Percentiles rank a stretch among this genome's conserved stretches.
Conservation (phyloP, 1,284 basidiomycete species). For the Wolfiporia cocos region DNA sequence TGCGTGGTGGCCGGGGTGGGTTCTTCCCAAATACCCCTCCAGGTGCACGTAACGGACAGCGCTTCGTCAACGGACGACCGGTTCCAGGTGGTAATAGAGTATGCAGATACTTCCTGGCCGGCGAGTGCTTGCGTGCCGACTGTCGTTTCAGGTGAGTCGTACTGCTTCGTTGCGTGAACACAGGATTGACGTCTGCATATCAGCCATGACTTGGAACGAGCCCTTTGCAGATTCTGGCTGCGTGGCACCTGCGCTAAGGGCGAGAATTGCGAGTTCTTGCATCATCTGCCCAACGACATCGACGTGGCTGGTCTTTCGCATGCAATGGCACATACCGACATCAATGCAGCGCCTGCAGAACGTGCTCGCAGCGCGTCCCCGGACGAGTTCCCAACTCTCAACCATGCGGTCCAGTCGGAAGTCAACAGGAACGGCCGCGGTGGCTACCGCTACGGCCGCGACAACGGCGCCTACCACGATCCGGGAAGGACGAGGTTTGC, state of each 20-base stretch:
- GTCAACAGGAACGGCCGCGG: slow-evolving; percentile 34
- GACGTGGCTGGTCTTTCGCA: slow-evolving; percentile 61
- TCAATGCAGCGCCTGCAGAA: slow-evolving; percentile 41
- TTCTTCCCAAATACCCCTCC: slow-evolving; percentile 25
- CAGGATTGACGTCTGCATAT: slow-evolving; percentile 1
- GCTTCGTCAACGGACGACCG: slow-evolving; percentile 54
- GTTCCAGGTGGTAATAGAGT: slow-evolving; percentile 66
- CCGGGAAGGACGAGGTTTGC: slow-evolving; percentile 82
- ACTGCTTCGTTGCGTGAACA: slow-evolving; percentile 5
- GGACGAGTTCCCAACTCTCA: slow-evolving; percentile 87
- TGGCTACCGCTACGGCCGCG: slow-evolving; percentile 34
- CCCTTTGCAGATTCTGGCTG: slow-evolving; percentile 96
- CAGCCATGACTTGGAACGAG: slow-evolving; percentile 88
- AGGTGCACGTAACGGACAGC: slow-evolving; percentile 41
- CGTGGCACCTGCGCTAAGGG: slow-evolving; percentile 94
- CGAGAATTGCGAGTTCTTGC: slow-evolving; percentile 86
- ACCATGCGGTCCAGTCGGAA: slow-evolving; percentile 35
- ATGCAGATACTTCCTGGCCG: slow-evolving; percentile 94
- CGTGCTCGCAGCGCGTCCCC: slow-evolving; percentile 37
- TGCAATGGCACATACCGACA: slow-evolving; percentile 65
- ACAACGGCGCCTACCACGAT: slow-evolving; percentile 48
- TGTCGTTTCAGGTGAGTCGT: slow-evolving; percentile 87
- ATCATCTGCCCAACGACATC: slow-evolving; percentile 80
- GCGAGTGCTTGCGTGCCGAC: slow-evolving; percentile 93
- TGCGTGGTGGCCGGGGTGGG: slow-evolving; percentile 41